Conservation (phyloP, 129 eudicot genomes). For the Tanacetum coccineum region DNA sequence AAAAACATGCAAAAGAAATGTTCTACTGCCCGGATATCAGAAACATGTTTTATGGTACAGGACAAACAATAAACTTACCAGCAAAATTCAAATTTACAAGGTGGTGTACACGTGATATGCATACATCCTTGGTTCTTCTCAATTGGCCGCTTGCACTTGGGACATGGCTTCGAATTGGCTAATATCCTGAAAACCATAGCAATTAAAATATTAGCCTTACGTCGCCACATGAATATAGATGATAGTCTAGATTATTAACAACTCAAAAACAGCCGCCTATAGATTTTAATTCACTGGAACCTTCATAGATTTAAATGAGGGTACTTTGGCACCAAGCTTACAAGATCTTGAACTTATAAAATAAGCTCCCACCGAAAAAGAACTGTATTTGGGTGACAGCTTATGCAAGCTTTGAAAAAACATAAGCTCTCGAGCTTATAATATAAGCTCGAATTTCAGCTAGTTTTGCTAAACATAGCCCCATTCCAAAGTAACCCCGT, state of each 20-base stretch:
- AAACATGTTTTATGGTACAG: constrained; percentile 6
- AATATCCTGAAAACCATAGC: constrained; percentile 64
- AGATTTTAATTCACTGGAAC: too few species aligned
- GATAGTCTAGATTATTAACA: too few species aligned
- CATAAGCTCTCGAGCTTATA: too few species aligned
- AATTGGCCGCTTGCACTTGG: constrained; percentile 97
- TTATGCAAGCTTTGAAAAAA: too few species aligned
- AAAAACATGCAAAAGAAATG: not conserved
- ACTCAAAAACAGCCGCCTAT: too few species aligned
- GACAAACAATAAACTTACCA: constrained; percentile 52
- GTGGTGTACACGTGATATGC: constrained; percentile 98
- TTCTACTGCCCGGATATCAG: not conserved
- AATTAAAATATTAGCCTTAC: not conserved
- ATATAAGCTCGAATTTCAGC: too few species aligned
- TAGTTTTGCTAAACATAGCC: too few species aligned
- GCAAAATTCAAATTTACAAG: constrained; percentile 96
- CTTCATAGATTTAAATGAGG: too few species aligned
- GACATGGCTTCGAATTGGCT: constrained; percentile 97
- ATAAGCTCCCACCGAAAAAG: not conserved
- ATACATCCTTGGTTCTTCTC: constrained; percentile 99
- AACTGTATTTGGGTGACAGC: not conserved
- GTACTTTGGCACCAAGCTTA: too few species aligned
- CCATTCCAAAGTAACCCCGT: too few species aligned
- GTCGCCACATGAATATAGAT: too few species aligned
- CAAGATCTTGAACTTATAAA: too few species aligned